These are phyloP conservation scores for Bretschneidera sinensis DNA, from an alignment of 345 rosid genomes.

Conservation along the genomic window DNA sequence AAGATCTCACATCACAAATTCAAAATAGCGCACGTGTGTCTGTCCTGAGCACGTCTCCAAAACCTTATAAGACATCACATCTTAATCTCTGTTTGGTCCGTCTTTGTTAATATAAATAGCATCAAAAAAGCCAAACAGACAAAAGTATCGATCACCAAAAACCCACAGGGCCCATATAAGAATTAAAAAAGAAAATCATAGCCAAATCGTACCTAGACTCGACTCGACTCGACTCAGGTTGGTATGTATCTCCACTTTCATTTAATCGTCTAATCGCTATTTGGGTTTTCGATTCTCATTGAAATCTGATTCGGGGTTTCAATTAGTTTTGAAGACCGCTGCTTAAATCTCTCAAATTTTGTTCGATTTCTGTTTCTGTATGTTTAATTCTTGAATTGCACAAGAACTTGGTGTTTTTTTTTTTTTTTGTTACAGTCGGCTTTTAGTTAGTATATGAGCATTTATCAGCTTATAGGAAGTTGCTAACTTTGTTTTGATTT, in stretches of 20 bases:
- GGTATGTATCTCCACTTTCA: constrained; percentile 2
- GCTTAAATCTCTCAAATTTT: constrained; percentile 6
- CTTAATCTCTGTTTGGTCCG: constrained; percentile 7
- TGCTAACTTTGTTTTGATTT: neutral
- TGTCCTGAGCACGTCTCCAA: neutral
- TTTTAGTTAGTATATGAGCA: neutral
- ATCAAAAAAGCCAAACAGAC: neutral
- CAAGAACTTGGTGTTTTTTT: neutral
- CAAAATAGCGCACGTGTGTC: constrained; percentile 5
- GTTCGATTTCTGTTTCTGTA: neutral
- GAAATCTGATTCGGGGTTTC: constrained; percentile 7
- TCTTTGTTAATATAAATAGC: neutral
- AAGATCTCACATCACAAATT: neutral
- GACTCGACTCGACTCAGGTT: neutral
- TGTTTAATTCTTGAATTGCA: neutral
- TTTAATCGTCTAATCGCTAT: constrained; percentile 8
- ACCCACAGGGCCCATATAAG: neutral
- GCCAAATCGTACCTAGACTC: constrained; percentile 1
- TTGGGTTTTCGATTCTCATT: constrained; percentile 9
- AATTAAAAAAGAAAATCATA: neutral
- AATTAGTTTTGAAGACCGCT: neutral
- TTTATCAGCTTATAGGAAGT: neutral
- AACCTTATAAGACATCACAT: neutral
- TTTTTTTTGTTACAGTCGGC: neutral
- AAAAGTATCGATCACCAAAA: neutral